Conservation (phyloP, 2,329 filamentous ascomycete species). For the Trichophyton equinum region DNA sequence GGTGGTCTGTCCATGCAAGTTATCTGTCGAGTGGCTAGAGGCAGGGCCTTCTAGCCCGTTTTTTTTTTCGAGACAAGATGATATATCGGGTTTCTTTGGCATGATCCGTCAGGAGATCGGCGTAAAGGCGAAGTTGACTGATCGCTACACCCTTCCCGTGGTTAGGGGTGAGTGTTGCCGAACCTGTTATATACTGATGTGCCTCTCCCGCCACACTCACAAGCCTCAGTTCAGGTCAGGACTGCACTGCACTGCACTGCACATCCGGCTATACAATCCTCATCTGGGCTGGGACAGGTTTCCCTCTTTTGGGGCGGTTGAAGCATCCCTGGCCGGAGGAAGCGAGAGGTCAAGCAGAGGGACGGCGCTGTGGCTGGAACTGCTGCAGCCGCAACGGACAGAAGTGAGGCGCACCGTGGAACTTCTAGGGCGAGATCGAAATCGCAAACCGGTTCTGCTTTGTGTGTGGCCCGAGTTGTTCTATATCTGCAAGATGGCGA, state of each 20-base stretch:
- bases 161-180: neutral
- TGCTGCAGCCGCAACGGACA: conserved; percentile 1
- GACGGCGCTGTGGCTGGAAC: neutral
- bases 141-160: neutral
- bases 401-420: neutral
- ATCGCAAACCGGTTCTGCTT: neutral
- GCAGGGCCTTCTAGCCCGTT: neutral
- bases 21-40: neutral
- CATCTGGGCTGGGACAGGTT: neutral
- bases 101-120: neutral
- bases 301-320: neutral
- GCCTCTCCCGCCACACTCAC: neutral
- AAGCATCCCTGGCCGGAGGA: neutral
- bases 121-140: neutral
- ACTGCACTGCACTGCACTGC: neutral
- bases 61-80: neutral
- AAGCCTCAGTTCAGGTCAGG: neutral
- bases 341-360: neutral
- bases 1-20: neutral
- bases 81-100: conserved; percentile 4
- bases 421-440: neutral
- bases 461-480: neutral
- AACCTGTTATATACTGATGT: neutral
- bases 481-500: no score
- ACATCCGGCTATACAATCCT: neutral